Conservation (phyloP, 139 green algal genomes). For the Chlamydomonas schloesseri region DNA sequence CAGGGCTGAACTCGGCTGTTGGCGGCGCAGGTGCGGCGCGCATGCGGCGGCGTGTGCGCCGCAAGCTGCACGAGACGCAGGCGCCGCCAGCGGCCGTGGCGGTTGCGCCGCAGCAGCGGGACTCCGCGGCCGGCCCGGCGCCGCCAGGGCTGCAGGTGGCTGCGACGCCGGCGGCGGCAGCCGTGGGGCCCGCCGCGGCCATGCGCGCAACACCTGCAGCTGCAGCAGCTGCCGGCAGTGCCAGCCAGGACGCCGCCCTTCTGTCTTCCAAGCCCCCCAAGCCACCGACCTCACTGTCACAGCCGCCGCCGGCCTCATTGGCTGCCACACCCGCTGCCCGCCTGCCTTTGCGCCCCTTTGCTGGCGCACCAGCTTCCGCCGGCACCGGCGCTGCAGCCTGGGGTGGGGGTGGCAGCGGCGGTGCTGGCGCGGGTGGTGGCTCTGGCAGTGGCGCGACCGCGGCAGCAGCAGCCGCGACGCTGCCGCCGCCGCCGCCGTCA, state of each 20-base stretch:
- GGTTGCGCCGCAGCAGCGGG: too few species aligned
- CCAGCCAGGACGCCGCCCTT: too few species aligned
- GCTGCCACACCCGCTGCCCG: background rate
- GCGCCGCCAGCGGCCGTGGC: too few species aligned
- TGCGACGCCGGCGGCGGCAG: background rate
- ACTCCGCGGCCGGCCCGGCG: too few species aligned
- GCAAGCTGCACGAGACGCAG: too few species aligned
- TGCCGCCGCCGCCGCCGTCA: background rate
- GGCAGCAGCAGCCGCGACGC: background rate
- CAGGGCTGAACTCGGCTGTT: too few species aligned
- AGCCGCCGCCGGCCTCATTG: background rate
- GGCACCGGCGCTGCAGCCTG: too few species aligned
- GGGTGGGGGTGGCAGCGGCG: too few species aligned
- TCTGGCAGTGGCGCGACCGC: background rate
- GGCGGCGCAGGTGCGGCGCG: too few species aligned
- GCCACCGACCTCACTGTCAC: background rate
- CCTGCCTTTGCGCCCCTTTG: background rate
- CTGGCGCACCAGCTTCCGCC: too few species aligned
- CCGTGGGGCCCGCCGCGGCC: background rate
- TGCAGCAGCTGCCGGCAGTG: background rate
- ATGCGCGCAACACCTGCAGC: background rate
- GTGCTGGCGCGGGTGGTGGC: too few species aligned
- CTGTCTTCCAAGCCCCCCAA: background rate
- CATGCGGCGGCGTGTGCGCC: too few species aligned
- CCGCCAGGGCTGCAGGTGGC: background rate